These are phyloP conservation scores for Suillus cothurnatus DNA, from an alignment of 768 basidiomycete genomes.

Conservation along the genomic window DNA sequence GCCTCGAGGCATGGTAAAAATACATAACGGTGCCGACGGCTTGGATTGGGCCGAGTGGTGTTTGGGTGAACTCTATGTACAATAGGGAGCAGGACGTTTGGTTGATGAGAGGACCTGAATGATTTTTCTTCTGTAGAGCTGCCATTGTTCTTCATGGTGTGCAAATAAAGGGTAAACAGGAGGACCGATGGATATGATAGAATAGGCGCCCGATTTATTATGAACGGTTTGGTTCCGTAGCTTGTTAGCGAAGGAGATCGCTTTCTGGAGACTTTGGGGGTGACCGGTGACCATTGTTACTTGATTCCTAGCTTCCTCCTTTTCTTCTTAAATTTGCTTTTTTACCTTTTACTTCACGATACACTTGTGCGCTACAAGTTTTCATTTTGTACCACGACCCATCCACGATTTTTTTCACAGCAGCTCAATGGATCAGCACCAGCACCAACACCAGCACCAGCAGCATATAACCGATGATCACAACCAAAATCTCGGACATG, in stretches of 20 bases:
- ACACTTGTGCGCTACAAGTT: conserved; percentile 29
- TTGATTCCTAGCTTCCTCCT: conserved; percentile 35
- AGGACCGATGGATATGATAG: neutral
- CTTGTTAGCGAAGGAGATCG: conserved; percentile 32
- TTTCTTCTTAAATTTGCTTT: conserved; percentile 37
- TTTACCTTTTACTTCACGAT: conserved; percentile 38
- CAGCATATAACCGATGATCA: conserved; percentile 54
- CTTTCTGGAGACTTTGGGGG: conserved; percentile 18
- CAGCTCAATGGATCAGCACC: conserved; percentile 44
- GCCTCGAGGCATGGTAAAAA: conserved; percentile 29
- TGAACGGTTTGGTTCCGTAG: conserved; percentile 25
- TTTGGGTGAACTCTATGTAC: conserved; percentile 1
- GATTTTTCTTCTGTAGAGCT: neutral
- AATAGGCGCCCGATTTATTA: conserved; percentile 1
- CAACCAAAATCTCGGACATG: conserved; percentile 39
- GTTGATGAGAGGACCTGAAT: neutral
- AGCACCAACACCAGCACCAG: conserved; percentile 39
- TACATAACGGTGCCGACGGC: conserved; percentile 16
- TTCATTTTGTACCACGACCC: conserved; percentile 38
- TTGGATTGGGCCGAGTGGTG: conserved; percentile 15
- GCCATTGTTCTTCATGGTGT: conserved; percentile 9
- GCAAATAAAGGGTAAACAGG: conserved; percentile 14
- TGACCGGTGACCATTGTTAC: conserved; percentile 27
- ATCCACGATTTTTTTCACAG: conserved; percentile 41
- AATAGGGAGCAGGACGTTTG: conserved; percentile 7